A percentile compares a stretch with the other conserved stretches of the same genome.
Conservation (phyloP, 2,329 filamentous ascomycete genomes). For the Cladosporium phlei region DNA sequence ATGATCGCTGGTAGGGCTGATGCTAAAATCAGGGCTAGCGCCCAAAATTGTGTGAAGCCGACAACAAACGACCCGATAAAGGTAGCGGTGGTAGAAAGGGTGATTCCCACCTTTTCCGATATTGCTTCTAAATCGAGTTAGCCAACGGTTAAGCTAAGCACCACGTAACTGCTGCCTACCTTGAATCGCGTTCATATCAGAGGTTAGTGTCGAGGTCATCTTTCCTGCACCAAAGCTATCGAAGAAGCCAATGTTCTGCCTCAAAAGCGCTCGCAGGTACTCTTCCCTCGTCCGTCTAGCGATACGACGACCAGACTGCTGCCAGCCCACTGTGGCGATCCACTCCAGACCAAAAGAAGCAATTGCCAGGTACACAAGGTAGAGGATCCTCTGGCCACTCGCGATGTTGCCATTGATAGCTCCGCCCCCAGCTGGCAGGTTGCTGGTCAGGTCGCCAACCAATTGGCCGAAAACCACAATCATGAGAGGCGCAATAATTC, state of each 20-base stretch:
- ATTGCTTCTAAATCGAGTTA: no score
- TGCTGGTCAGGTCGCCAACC: constrained; percentile 39
- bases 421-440: constrained; percentile 45
- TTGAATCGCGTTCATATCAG: constrained; percentile 43
- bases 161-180: no score
- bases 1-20: constrained; percentile 73
- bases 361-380: constrained; percentile 43
- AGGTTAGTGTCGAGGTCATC: constrained; percentile 44
- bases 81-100: constrained; percentile 43
- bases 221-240: constrained; percentile 50
- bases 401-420: constrained; percentile 23
- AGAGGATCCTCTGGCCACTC: constrained; percentile 38
- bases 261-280: constrained; percentile 44
- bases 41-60: constrained; percentile 59
- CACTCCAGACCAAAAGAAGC: constrained; percentile 39
- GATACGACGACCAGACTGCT: constrained; percentile 46
- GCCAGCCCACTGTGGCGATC: constrained; percentile 48
- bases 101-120: constrained; percentile 46
- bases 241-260: constrained; percentile 50
- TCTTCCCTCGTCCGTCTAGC: constrained; percentile 44
- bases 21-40: constrained; percentile 76
- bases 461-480: constrained; percentile 42
- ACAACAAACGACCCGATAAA: constrained; percentile 43
- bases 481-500: constrained; percentile 38
- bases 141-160: no score